Evolutionary conservation across 2,329 filamentous ascomycete genomes (phyloP), one percentile per base, ranked within the genome.

Genomic region (Dothistroma septosporum): DNA sequence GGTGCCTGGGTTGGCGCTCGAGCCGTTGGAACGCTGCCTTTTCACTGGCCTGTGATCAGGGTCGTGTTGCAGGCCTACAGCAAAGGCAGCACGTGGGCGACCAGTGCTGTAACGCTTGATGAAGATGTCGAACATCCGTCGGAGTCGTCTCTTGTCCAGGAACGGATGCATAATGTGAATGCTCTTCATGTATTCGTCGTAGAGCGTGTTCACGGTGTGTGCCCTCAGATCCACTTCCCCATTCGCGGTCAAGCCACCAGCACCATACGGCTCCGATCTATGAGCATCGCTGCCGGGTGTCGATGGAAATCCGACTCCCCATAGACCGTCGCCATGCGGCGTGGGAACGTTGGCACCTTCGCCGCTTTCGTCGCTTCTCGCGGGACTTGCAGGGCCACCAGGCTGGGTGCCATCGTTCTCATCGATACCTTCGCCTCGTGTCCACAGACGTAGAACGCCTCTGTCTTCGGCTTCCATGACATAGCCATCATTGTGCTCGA

Each of bases 111-210:
- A 81, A 21, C 73, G 73, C 12, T 71, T 71, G 54, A 83, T 78
- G 66, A 86, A 85, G 2, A 67, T 70, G 33, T 79, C 76, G 37
- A 87, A 74, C 76, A 84, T 82, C 44, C 74, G 74, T 5, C 77
- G 74, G n/a, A 87, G 72, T 46, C 79, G 78, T 12, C 72, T 72
- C 50, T 81, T 78, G 63, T 87, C 82, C 49, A 89, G 75, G 66
- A 88, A 86, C 0, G 86, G 86, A 71, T 88, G 86, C 59, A 88
- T 75, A 55, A 81, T 81, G 68, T 88, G 84, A 57, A 89, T 83
- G 69, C 87, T 78, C 3, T 78, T 72, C 65, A 86, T 74, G 67
- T 86, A 89, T 64, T 80, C 85, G 4, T 78, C 73, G 61, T 81
- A 78, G 47, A 86, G 77, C 8, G 71, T 74, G 46, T 77, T 75